These are phyloP conservation scores for Falciphora oryzae DNA, from an alignment of 2,329 filamentous ascomycete genomes.

Conservation along the genomic window DNA sequence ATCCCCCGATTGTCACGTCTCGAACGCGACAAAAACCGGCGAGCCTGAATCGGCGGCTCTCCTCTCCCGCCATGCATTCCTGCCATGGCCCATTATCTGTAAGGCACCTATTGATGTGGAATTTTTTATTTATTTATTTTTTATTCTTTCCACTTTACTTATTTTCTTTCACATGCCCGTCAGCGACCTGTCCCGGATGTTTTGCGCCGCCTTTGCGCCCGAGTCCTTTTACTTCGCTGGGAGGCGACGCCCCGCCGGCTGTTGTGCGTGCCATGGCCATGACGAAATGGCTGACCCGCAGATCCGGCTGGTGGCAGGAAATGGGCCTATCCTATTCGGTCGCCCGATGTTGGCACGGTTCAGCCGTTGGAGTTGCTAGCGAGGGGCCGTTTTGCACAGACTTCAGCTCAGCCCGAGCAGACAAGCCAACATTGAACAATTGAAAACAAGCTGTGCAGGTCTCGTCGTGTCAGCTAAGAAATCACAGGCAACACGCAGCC, in stretches of 20 bases:
- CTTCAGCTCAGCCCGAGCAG: not conserved
- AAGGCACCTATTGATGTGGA: too few relatives aligned
- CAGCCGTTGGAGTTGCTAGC: not conserved
- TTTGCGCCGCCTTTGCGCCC: not conserved
- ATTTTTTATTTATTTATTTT: too few relatives aligned
- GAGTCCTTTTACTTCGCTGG: too few relatives aligned
- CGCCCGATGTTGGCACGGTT: not conserved
- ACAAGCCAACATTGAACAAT: not conserved
- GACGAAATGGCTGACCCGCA: not conserved
- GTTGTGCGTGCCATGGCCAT: not conserved
- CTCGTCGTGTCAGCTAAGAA: not conserved
- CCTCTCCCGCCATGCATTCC: not conserved
- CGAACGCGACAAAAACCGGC: not conserved
- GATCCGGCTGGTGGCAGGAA: not conserved
- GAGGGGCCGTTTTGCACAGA: not conserved
- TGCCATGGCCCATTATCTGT: too few relatives aligned
- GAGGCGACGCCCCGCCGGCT: too few relatives aligned
- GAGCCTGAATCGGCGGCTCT: not conserved
- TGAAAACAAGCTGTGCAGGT: not conserved
- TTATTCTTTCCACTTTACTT: not conserved
- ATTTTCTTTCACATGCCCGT: too few relatives aligned
- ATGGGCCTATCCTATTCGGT: not conserved
- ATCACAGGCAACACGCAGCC: too few relatives aligned
- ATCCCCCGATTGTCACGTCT: not conserved
- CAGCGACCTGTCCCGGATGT: not conserved